A percentile compares a stretch with the other conserved stretches of the same genome.
Evolutionary conservation across 1,284 basidiomycete species (phyloP).

Genomic region (Gomphus bonarii): DNA sequence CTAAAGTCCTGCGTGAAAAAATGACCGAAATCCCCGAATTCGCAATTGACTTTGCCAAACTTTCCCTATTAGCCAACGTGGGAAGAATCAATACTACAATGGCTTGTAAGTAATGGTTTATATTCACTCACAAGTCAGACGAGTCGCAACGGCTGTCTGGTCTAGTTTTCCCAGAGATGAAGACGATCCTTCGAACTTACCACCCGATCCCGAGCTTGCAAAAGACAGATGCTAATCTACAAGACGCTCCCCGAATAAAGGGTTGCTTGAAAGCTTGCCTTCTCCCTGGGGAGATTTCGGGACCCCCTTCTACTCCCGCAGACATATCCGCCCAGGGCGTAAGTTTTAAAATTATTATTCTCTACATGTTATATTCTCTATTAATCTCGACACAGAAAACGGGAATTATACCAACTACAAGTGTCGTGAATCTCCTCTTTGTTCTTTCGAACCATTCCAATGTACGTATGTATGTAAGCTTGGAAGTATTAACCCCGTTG

Average conservation of each 20-base stretch:
- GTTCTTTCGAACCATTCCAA: conserved; percentile 60
- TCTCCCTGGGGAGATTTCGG: conserved; percentile 56
- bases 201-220: conserved; percentile 78
- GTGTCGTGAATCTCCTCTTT: conserved; percentile 71
- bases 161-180: conserved; percentile 70
- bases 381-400: conserved; percentile 30
- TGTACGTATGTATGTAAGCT: conserved; percentile 25
- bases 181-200: conserved; percentile 71
- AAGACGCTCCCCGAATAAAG: conserved; percentile 77
- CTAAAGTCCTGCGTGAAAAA: conserved; percentile 80
- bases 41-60: conserved; percentile 73
- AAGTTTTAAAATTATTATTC: conserved; percentile 15
- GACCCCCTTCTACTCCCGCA: conserved; percentile 58
- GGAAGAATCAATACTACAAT: conserved; percentile 93
- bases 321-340: conserved; percentile 49
- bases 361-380: not conserved
- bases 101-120: conserved; percentile 57
- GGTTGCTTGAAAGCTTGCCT: conserved; percentile 67
- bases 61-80: conserved; percentile 81
- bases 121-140: conserved; percentile 12
- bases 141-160: conserved; percentile 7
- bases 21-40: conserved; percentile 73
- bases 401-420: conserved; percentile 61
- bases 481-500: not conserved
- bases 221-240: conserved; percentile 62